Base-by-base conservation (phyloP, 331 rosid species). In the Malus hybrid region DNA sequence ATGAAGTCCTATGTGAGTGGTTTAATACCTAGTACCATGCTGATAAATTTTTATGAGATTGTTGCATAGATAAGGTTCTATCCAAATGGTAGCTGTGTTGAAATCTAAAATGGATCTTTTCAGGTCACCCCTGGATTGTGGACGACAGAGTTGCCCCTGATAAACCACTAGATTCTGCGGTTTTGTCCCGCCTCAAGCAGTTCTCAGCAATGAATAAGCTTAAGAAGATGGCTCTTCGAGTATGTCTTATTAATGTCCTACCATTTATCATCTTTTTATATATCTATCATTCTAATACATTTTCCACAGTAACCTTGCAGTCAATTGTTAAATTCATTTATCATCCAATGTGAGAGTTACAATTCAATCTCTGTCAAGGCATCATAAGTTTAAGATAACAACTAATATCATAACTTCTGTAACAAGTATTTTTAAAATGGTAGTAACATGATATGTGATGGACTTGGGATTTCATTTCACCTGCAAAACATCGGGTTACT, bases 81-180 rank as follows among this genome's bases (percentile, higher is more conserved):
- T 27, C 42, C 27, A 65, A 68, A 28, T 54, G 62, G 44, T 31
- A 32, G 69, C 63, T 60, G 73, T 69, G 16, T 54, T 82, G 42
- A 52, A 46, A 57, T 73, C 56, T 65, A 12, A 44, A 42, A 20
- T 73, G 80, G 64, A 67, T 59, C 15, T 13, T 60, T 74, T 85
- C 82, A 93, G 97, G 97, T 74, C 86, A 93, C 83, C 96, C 97
- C 32, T 93, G 97, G 97, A 93, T 93, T 65, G 78, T 86, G 44
- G 97, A 93, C 79, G 97, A 90, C 75, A 82, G 22, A 59, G 87
- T 90, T 82, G 96, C 97, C 61, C 97, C 97, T 1, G 96, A 93
- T 85, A 86, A 86, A 68, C 96, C 97, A 65, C 80, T 93, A 75
- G 96, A 90, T 77, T 90, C 96, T 73, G 97, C 97, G 69, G 97